Evolutionary conservation across 2,329 filamentous ascomycete genomes (phyloP).

Genomic region (Venturia nashicola): DNA sequence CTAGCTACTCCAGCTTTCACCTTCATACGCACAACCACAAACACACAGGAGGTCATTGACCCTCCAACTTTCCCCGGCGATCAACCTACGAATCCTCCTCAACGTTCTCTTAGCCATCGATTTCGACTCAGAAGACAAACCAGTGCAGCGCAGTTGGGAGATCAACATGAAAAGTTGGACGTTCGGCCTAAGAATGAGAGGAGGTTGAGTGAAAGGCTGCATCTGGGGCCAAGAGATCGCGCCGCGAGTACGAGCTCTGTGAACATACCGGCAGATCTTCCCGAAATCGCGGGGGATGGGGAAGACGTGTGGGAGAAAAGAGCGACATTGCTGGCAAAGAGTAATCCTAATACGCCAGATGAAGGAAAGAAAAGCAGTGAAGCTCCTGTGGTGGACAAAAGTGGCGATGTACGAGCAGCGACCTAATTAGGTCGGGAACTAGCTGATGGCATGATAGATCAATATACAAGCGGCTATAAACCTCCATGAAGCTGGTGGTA

Average conservation of each 20-base stretch:
- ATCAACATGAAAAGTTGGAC: constrained; percentile 8
- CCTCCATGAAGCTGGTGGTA: constrained; percentile 69
- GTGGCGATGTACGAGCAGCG: constrained; percentile 25
- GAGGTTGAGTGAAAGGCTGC: constrained; percentile 57
- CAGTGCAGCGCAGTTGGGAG: constrained; percentile 13
- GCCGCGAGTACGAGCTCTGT: constrained; percentile 47
- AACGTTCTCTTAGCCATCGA: not conserved
- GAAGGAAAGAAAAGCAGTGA: constrained; percentile 19
- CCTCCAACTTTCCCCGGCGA: constrained; percentile 48
- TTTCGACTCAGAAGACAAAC: constrained; percentile 5
- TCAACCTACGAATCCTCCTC: constrained; percentile 1
- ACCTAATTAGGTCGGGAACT: not conserved
- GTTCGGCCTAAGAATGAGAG: constrained; percentile 21
- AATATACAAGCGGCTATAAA: constrained; percentile 91
- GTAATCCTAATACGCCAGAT: constrained; percentile 29
- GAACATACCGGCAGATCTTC: constrained; percentile 68
- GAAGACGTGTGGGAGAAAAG: constrained; percentile 75
- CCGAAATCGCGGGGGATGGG: constrained; percentile 48
- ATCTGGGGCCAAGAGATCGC: constrained; percentile 42
- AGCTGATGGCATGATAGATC: constrained; percentile 10
- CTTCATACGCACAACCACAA: constrained; percentile 75
- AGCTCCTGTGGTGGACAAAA: constrained; percentile 23
- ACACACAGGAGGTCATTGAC: constrained; percentile 64
- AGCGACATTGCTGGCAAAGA: constrained; percentile 73
- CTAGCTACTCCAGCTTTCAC: constrained; percentile 54